A percentile compares a stretch with the other conserved stretches of the same genome.
Evolutionary conservation across 257 asterid species (phyloP).

Genomic region (Rehmannia glutinosa): DNA sequence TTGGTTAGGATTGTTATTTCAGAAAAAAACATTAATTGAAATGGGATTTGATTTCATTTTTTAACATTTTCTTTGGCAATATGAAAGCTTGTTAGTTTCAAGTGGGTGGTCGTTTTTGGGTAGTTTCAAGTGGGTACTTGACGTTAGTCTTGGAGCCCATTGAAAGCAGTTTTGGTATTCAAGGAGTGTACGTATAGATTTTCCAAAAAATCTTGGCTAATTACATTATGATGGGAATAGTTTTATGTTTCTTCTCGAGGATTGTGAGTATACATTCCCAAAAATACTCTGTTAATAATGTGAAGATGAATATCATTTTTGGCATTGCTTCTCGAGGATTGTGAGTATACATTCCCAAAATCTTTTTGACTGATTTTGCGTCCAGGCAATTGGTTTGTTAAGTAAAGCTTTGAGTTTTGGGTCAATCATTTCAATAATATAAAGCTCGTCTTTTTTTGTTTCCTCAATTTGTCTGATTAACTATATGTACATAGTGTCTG

Average conservation of each 20-base stretch:
- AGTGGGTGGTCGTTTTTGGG: background rate
- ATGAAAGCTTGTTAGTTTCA: background rate
- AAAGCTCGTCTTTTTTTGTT: background rate
- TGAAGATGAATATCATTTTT: background rate
- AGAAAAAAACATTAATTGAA: background rate
- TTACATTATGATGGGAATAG: background rate
- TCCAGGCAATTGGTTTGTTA: background rate
- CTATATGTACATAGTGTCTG: conserved; percentile 42
- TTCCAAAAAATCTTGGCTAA: background rate
- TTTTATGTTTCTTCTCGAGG: background rate
- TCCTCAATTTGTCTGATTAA: background rate
- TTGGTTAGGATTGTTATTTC: background rate
- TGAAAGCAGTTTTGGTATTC: background rate
- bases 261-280: background rate
- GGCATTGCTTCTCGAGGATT: no score
- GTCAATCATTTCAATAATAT: background rate
- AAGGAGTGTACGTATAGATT: background rate
- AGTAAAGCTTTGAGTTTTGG: background rate
- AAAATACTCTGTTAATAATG: background rate
- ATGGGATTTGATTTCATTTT: background rate
- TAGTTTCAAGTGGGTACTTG: background rate
- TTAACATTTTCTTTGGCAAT: background rate
- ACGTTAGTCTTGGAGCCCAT: background rate
- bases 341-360: no score
- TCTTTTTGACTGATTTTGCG: background rate